Percentiles rank a stretch among this genome's conserved stretches.
Conservation (phyloP, 78 protist genomes). For the Planoprotostelium fungivorum region DNA sequence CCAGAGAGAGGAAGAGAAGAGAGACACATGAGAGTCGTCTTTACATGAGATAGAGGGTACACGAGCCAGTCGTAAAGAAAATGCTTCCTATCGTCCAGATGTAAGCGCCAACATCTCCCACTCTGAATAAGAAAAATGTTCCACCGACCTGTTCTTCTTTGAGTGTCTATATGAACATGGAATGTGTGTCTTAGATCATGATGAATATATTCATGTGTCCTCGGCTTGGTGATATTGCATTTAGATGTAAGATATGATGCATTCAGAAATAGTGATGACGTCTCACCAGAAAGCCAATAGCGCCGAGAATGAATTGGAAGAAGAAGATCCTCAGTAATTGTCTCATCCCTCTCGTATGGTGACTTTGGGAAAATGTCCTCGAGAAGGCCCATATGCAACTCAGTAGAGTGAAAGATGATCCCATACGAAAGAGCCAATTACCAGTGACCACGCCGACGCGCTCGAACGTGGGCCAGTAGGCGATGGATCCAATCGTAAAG, state of each 20-base stretch:
- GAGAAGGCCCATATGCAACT: background rate
- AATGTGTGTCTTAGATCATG: too few species aligned
- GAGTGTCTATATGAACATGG: too few species aligned
- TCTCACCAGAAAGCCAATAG: background rate
- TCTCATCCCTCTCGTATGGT: background rate
- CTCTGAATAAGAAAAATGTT: background rate
- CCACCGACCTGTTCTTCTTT: too few species aligned
- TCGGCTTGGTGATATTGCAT: too few species aligned
- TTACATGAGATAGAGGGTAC: background rate
- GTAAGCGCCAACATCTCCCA: background rate
- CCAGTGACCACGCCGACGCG: background rate
- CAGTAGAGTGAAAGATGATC: background rate
- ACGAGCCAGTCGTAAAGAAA: background rate
- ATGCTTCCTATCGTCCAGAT: background rate
- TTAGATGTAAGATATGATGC: too few species aligned
- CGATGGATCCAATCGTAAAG: background rate
- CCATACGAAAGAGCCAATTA: background rate
- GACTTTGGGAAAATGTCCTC: background rate
- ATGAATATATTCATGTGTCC: too few species aligned
- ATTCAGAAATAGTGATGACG: too few species aligned
- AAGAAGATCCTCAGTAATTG: background rate
- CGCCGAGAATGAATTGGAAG: background rate
- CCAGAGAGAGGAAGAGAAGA: too few species aligned
- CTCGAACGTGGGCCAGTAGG: background rate
- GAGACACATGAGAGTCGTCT: too few species aligned